Evolutionary conservation across 768 basidiomycete species (phyloP), one percentile per base, ranked within the genome.

Genomic region (Coprinopsis sp.): DNA sequence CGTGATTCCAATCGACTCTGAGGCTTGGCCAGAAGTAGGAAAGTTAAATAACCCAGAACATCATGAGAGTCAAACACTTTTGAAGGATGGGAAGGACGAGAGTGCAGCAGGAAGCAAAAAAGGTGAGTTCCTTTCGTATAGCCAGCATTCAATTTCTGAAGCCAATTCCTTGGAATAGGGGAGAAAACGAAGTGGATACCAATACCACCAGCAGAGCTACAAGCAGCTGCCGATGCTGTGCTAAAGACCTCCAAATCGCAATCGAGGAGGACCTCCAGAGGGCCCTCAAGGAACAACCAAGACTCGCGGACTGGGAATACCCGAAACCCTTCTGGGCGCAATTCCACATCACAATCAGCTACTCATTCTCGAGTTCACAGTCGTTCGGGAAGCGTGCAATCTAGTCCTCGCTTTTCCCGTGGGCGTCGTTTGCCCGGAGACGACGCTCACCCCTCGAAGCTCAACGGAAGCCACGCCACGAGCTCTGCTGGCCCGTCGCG

Each of bases 151-250:
- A 6, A 10, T 28, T 8, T 11, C 7, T n/a, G 27, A n/a, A n/a
- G 30, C n/a, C n/a, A n/a, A 31, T 27, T 7, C 30, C 27, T 30
- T 18, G 19, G 19, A 11, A 39, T 52, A 74, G 76, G 66, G 52
- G 78, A 78, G 60, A 81, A 79, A 64, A 62, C 72, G 4, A 82
- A 81, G 64, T 82, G 81, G 81, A 70, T 75, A 0, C 68, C 71
- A n/a, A 77, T 82, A 33, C 78, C 80, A 2, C 64, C 76, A 1
- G 64, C 70, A 43, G 80, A 82, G 53, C 65, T 81, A 13, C 76
- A 76, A 54, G 77, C 76, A 5, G 70, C 78, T 13, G 70, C 73
- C 10, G 77, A 80, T 51, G 69, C 71, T 6, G 53, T 54, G 5
- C 34, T 36, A 37, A 56, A 52, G 33, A 30, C 42, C 18, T 51